Percentiles rank a stretch among this genome's conserved stretches.
These are phyloP conservation scores for Casuarina cunninghamiana DNA, from an alignment of 306 rosid genomes.

Conservation along the genomic window DNA sequence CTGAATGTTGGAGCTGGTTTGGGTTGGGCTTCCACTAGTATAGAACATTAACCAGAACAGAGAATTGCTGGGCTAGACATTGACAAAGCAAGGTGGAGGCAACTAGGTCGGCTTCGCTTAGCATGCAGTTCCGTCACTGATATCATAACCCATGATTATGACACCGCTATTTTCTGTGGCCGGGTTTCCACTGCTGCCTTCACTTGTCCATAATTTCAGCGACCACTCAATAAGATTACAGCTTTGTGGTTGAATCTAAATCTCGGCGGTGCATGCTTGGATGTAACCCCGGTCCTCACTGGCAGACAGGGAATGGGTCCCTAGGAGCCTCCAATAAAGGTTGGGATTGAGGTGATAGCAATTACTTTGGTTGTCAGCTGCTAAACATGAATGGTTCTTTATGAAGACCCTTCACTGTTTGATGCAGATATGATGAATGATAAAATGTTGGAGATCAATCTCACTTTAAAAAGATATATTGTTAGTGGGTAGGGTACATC, in stretches of 20 bases:
- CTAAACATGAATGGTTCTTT: too few species aligned
- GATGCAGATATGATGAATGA: too few species aligned
- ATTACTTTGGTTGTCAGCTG: not conserved
- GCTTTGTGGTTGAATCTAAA: not conserved
- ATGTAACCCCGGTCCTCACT: not conserved
- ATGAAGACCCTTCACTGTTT: too few species aligned
- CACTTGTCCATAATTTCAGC: not conserved
- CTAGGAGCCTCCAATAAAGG: not conserved
- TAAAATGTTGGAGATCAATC: too few species aligned
- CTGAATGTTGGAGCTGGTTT: not conserved
- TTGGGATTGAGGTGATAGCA: not conserved
- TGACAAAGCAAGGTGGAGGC: not conserved
- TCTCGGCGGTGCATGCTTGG: not conserved
- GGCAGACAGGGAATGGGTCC: not conserved
- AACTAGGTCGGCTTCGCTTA: not conserved
- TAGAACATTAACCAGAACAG: not conserved
- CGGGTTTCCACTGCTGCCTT: not conserved
- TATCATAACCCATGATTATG: not conserved
- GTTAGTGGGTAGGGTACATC: too few species aligned
- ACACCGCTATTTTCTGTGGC: not conserved
- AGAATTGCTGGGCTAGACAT: not conserved
- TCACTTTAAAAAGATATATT: too few species aligned
- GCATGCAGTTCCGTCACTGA: not conserved
- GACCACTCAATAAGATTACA: not conserved
- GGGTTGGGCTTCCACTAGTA: slow-evolving; percentile 1